Percentiles rank a stretch among this genome's conserved stretches.
These are phyloP conservation scores for Citrullus colocynthis DNA, from an alignment of 306 rosid genomes.

Conservation along the genomic window DNA sequence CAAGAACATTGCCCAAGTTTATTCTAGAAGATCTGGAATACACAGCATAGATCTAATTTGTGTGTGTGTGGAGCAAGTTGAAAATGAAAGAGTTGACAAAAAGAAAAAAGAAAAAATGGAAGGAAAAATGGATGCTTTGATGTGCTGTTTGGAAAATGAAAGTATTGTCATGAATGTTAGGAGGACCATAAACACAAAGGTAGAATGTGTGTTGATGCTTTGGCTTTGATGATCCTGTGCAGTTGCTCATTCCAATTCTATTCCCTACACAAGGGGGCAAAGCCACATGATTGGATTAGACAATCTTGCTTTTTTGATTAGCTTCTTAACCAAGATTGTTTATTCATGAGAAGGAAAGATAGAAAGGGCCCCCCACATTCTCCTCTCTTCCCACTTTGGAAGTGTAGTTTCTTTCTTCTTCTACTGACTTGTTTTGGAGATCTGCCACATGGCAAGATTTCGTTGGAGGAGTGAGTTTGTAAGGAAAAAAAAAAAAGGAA, in stretches of 20 bases:
- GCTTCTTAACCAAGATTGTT: conserved; percentile 8
- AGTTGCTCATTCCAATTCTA: not conserved
- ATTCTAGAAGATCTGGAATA: not conserved
- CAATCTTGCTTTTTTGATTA: not conserved
- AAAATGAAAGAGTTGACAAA: conserved; percentile 3
- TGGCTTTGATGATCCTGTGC: not conserved
- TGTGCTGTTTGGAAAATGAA: not conserved
- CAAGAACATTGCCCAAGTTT: not conserved
- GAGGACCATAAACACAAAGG: conserved; percentile 4
- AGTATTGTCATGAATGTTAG: not conserved
- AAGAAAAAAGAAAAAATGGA: not conserved
- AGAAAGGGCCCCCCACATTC: not conserved
- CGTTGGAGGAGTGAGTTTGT: not conserved
- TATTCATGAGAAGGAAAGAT: not conserved
- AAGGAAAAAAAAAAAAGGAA: not conserved
- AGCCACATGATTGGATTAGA: conserved; percentile 6
- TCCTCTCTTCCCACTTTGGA: not conserved
- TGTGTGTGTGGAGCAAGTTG: not conserved
- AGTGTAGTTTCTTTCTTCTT: not conserved
- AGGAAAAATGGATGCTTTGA: not conserved
- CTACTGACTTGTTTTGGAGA: not conserved
- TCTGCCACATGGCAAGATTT: not conserved
- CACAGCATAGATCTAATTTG: not conserved
- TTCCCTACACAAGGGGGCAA: not conserved
- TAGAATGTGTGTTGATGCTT: conserved; percentile 1